phyloP scores from a whole-genome alignment of 2,329 filamentous ascomycete genomes.

The Phyllachora maydis region DNA sequence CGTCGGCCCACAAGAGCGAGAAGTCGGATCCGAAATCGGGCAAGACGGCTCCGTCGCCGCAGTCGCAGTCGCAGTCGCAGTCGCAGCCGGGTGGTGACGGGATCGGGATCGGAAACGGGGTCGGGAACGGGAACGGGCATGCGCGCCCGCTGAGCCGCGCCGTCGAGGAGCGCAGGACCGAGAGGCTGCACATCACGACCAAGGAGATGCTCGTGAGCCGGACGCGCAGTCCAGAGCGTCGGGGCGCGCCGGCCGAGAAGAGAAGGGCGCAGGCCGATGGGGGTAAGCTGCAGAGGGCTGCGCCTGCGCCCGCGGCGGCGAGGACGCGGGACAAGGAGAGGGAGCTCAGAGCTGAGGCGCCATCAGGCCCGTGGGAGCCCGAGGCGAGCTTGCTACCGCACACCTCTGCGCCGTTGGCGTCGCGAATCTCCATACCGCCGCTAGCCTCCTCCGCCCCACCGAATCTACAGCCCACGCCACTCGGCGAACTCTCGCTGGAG shows the following conservation, averaged over 20 bases:
- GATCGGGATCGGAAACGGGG: slow-evolving; percentile 34
- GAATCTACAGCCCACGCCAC: slow-evolving; percentile 42
- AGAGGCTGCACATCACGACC: slow-evolving; percentile 30
- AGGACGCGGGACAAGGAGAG: too few species aligned
- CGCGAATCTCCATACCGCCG: slow-evolving; percentile 31
- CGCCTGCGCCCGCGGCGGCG: slow-evolving; percentile 21
- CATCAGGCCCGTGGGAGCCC: slow-evolving; percentile 49
- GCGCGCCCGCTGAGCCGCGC: slow-evolving; percentile 22
- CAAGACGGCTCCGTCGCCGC: slow-evolving; percentile 14
- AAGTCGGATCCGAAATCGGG: slow-evolving; percentile 11
- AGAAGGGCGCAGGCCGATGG: slow-evolving; percentile 12
- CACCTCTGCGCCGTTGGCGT: slow-evolving; percentile 52
- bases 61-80: slow-evolving; percentile 5
- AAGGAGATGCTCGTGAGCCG: slow-evolving; percentile 41
- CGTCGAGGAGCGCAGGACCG: slow-evolving; percentile 33
- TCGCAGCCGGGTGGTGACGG: slow-evolving; percentile 12
- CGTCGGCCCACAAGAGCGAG: slow-evolving; percentile 11
- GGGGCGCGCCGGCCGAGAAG: slow-evolving; percentile 14
- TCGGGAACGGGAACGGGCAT: slow-evolving; percentile 35
- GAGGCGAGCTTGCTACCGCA: slow-evolving; percentile 52
- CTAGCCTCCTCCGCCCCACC: slow-evolving; percentile 55
- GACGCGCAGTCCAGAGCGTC: slow-evolving; percentile 34
- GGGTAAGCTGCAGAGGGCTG: slow-evolving; percentile 17
- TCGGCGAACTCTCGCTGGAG: slow-evolving; percentile 55
- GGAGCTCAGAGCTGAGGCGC: slow-evolving; percentile 22